Base-by-base conservation (phyloP, 495 filamentous ascomycete species). In the Talaromyces liani region DNA sequence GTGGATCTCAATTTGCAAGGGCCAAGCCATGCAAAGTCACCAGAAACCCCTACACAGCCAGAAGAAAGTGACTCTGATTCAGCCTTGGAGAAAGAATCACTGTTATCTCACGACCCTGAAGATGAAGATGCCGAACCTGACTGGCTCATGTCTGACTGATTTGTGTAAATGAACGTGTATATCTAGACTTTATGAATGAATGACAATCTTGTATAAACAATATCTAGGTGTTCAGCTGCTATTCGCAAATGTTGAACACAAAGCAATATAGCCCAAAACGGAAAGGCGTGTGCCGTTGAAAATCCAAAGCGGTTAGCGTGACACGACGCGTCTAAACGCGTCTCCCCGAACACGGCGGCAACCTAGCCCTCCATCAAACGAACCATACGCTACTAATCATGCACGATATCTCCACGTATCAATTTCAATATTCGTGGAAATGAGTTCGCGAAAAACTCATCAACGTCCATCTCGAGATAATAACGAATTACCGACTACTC, bases 91-190 rank as follows among this genome's bases (percentile, higher is more conserved):
- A 74, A 74, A 29, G 76, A 73, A 0, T 80, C 78, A 20, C 64
- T 82, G 55, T 65, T 87, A 14, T 85, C 85, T 0, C 77, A 88
- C 60, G 86, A 89, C 64, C 86, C 86, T 0, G 86, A 88, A 12
- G 86, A 89, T 68, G 84, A 87, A 61, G 86, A 89, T 69, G 86
- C 85, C 1, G 83, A 88, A 55, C 85, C 86, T 14, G 85, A 87
- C 22, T 88, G 86, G 86, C 71, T 88, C 27, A 70, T 80, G 72
- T 79, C 65, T 54, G 72, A 72, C 39, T 63, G 41, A 34, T 24
- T 1, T 27, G 22, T 20, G 24, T 56, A 22, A 18, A 49, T 20
- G 6, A 20, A 22, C 10, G 22, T 6, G n/a, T 49, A 22, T 9
- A 1, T 9, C 2, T 20, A 49, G 7, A 18, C 1, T n/a, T 16